Conservation (phyloP, 768 basidiomycete species). For the Boletellus ananas region DNA sequence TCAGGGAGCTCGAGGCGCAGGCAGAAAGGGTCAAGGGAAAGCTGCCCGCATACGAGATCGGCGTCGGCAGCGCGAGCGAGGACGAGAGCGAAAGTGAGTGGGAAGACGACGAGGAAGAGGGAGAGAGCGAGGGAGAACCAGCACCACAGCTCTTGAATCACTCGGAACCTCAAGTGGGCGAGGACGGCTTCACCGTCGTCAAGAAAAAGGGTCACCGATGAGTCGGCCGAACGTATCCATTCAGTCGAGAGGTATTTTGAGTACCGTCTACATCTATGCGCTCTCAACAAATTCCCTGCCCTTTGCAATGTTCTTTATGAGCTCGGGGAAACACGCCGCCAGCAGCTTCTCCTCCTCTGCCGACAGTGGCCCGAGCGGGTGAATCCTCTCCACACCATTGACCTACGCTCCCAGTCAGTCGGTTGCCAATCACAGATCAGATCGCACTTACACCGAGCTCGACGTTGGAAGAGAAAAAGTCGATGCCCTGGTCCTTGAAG, state of each 20-base stretch:
- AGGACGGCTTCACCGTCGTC: constrained; percentile 90
- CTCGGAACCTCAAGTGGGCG: constrained; percentile 72
- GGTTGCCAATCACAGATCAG: background rate
- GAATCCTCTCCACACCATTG: constrained; percentile 91
- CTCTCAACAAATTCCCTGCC: constrained; percentile 71
- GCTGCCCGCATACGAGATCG: constrained; percentile 47
- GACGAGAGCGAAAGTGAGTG: constrained; percentile 43
- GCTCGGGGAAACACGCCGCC: constrained; percentile 82
- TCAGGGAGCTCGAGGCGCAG: constrained; percentile 59
- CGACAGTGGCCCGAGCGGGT: constrained; percentile 75
- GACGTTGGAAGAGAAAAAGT: constrained; percentile 93
- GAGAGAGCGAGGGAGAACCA: constrained; percentile 44
- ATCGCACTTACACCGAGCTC: constrained; percentile 76
- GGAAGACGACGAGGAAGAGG: constrained; percentile 37
- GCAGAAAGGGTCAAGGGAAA: constrained; percentile 58
- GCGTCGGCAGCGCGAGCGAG: constrained; percentile 30
- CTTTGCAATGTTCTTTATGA: constrained; percentile 99
- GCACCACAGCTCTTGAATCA: constrained; percentile 54
- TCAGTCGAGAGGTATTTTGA: constrained; percentile 23
- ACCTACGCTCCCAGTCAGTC: constrained; percentile 37
- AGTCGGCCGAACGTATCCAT: constrained; percentile 8
- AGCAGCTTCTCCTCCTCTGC: constrained; percentile 83
- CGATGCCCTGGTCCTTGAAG: constrained; percentile 79
- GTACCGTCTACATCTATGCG: constrained; percentile 24
- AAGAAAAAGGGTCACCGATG: constrained; percentile 49